Evolutionary conservation across 2,329 filamentous ascomycete genomes (phyloP), one percentile per base, ranked within the genome.

Genomic region (Magnaporthiopsis incrustans): DNA sequence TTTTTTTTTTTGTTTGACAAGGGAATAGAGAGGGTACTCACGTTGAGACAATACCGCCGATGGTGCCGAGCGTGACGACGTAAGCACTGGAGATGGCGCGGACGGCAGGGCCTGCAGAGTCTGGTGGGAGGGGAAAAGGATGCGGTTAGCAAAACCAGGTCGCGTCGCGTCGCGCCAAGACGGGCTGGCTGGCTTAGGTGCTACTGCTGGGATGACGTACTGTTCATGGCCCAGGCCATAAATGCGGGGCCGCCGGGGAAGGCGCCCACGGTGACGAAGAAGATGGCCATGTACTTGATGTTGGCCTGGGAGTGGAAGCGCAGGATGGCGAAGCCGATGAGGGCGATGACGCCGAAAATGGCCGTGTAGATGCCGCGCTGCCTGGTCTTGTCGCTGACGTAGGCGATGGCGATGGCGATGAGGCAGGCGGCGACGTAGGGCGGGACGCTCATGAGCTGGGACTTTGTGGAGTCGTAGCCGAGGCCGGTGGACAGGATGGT

Each of bases 201-300:
- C 22, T 18, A 22, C 44, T n/a, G 22, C 44, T 30, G 27, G 5
- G 5, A n/a, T n/a, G 22, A 75, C 68, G 67, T 70, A 75, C 78
- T 86, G 70, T 86, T 86, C 64, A 85, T 76, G 0, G 78, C 82
- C 84, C 84, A 86, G 7, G 79, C 79, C 58, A 87, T 70, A 73
- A 85, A 85, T 0, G 81, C 82, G 0, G 83, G 83, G 0, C 84
- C 83, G 44, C 82, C 82, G 0, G 83, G 82, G 71, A 85, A 86
- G 0, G 81, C 82, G 30, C 83, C 84, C 0, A 82, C 73, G 12
- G 82, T 81, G 62, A 82, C 81, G 59, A 86, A 77, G 71, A 82
- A 85, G 18, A 86, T 77, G 12, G 81, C 82, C 69, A 79, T 79
- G 67, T 83, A 83, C 44, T 78, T 75, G 60, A 82, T 75, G 63